Percentiles rank a stretch among this genome's conserved stretches.
Evolutionary conservation across 805 yeast genomes (phyloP).

Genomic region (Suhomyces kilbournensis): DNA sequence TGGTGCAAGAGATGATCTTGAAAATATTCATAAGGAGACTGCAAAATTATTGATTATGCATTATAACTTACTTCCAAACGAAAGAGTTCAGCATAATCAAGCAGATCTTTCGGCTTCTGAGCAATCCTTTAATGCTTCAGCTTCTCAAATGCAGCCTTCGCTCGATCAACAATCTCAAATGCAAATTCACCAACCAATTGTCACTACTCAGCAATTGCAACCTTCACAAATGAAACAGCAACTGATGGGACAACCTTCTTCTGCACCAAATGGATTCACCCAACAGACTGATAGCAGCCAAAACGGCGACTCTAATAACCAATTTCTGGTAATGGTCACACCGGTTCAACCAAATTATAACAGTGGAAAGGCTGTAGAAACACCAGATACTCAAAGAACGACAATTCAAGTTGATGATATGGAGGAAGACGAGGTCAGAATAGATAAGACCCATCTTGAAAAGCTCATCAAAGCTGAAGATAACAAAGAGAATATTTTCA

Average conservation of each 20-base stretch:
- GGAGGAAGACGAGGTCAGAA: conserved; percentile 35
- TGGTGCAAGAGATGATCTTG: conserved; percentile 67
- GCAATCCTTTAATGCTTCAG: not conserved
- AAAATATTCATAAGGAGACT: conserved; percentile 43
- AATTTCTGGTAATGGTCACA: conserved; percentile 22
- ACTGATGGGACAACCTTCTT: not conserved
- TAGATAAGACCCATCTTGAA: conserved; percentile 33
- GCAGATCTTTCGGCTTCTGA: not conserved
- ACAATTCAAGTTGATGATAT: conserved; percentile 42
- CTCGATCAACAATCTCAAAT: not conserved
- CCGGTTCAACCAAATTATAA: conserved; percentile 25
- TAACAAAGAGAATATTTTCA: conserved; percentile 49
- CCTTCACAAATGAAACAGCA: conserved; percentile 8
- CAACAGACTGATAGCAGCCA: not conserved
- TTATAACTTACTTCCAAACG: conserved; percentile 28
- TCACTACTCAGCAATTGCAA: not conserved
- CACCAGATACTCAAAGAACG: conserved; percentile 47
- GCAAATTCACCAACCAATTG: not conserved
- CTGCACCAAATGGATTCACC: not conserved
- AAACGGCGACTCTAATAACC: not conserved
- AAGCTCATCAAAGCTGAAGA: conserved; percentile 31
- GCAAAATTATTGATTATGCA: conserved; percentile 41
- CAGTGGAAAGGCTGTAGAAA: conserved; percentile 20
- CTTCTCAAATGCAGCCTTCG: not conserved
- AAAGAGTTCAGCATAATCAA: conserved; percentile 2